These are phyloP conservation scores for Chernovozyma aurita DNA, from an alignment of 1,139 yeast species.

Conservation along the genomic window DNA sequence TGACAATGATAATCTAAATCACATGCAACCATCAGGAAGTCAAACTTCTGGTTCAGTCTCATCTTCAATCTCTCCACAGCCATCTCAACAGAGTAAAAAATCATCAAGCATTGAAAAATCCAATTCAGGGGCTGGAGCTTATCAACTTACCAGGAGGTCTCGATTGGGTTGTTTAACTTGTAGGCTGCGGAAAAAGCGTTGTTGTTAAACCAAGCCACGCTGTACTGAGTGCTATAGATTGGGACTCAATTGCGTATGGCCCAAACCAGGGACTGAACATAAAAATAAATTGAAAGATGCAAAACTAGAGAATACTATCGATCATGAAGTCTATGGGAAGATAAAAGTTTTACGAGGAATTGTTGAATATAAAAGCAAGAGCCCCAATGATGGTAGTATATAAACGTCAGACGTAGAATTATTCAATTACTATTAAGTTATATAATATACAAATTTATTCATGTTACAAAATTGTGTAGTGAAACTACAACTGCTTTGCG, in stretches of 20 bases:
- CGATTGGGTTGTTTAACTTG: conserved; percentile 47
- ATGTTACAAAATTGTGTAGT: too few species aligned
- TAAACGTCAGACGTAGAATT: too few species aligned
- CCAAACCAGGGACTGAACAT: conserved; percentile 46
- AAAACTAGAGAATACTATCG: conserved; percentile 43
- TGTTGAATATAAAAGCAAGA: conserved; percentile 38
- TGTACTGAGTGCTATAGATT: conserved; percentile 41
- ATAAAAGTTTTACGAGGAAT: conserved; percentile 61
- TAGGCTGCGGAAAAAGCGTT: conserved; percentile 41
- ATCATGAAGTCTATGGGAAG: conserved; percentile 53
- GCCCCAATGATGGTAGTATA: not conserved
- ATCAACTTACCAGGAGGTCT: conserved; percentile 28
- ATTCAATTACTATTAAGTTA: too few species aligned
- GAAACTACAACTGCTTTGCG: too few species aligned
- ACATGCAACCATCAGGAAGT: not conserved
- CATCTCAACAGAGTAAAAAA: not conserved
- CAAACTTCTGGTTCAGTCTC: not conserved
- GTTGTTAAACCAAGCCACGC: conserved; percentile 40
- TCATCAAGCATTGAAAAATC: not conserved
- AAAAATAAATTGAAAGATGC: conserved; percentile 46
- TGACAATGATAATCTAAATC: not conserved
- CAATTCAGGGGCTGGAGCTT: conserved; percentile 4
- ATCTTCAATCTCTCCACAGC: not conserved
- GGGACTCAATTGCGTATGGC: conserved; percentile 46
- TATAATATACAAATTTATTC: too few species aligned